A percentile compares a stretch with the other conserved stretches of the same genome.
These are phyloP conservation scores for Saccharum spontaneum DNA, from an alignment of 176 grass and related monocot species.

Conservation along the genomic window DNA sequence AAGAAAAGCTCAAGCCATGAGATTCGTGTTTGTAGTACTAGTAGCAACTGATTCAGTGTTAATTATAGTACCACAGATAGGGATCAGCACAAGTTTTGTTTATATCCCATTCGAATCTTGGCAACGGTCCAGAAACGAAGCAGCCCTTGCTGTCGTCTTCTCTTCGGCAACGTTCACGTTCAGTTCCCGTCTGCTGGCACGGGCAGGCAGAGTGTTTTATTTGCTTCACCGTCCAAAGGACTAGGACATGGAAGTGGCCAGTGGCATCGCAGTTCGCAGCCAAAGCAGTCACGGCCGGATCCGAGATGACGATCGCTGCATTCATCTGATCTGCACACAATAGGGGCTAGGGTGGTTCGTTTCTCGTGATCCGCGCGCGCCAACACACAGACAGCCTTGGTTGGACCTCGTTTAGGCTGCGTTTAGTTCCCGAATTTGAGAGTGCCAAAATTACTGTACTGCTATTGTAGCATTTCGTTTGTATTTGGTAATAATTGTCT, in stretches of 20 bases:
- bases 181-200: background rate
- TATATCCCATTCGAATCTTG: background rate
- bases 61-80: background rate
- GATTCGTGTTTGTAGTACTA: background rate
- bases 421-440: too few species aligned
- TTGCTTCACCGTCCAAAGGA: too few species aligned
- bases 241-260: too few species aligned
- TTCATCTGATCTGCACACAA: background rate
- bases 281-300: background rate
- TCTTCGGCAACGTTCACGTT: background rate
- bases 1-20: background rate
- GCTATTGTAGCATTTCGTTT: too few species aligned
- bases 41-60: background rate
- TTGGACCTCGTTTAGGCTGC: too few species aligned
- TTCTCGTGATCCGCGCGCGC: constrained; percentile 9
- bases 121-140: background rate
- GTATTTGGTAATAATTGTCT: too few species aligned
- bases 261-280: too few species aligned
- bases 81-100: background rate
- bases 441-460: too few species aligned
- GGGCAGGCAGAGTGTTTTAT: too few species aligned
- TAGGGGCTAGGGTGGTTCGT: background rate
- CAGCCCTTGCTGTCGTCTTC: background rate
- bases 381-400: too few species aligned
- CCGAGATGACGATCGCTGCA: background rate